These are phyloP conservation scores for Parsonsia alboflavescens DNA, from an alignment of 257 asterid genomes.

Conservation along the genomic window DNA sequence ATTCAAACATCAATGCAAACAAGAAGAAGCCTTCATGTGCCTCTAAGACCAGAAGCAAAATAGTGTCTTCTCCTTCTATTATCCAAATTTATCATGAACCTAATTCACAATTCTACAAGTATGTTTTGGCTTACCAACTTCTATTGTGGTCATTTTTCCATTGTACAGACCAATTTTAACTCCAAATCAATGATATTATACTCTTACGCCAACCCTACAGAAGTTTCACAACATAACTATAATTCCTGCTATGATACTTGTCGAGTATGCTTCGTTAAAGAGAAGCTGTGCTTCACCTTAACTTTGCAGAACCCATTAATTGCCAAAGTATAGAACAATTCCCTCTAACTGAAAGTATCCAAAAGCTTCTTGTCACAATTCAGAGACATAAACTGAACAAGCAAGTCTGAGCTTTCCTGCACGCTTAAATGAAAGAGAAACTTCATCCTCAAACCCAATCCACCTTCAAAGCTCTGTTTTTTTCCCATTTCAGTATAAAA, in stretches of 20 bases:
- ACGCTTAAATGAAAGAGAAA: neutral
- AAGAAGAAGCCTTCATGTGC: neutral
- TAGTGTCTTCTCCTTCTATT: neutral
- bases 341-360: neutral
- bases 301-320: neutral
- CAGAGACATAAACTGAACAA: neutral
- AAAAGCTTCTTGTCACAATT: neutral
- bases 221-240: neutral
- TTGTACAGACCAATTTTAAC: neutral
- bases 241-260: neutral
- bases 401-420: neutral
- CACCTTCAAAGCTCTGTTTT: neutral
- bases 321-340: neutral
- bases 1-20: neutral
- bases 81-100: neutral
- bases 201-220: neutral
- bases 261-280: neutral
- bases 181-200: neutral
- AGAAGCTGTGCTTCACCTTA: neutral
- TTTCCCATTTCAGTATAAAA: constrained; percentile 1
- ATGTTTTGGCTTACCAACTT: neutral
- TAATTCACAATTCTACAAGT: neutral
- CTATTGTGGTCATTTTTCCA: neutral
- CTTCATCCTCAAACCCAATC: neutral
- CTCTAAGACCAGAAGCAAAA: neutral